Conservation (phyloP, 2,329 filamentous ascomycete species). For the Pseudopyricularia cyperi region DNA sequence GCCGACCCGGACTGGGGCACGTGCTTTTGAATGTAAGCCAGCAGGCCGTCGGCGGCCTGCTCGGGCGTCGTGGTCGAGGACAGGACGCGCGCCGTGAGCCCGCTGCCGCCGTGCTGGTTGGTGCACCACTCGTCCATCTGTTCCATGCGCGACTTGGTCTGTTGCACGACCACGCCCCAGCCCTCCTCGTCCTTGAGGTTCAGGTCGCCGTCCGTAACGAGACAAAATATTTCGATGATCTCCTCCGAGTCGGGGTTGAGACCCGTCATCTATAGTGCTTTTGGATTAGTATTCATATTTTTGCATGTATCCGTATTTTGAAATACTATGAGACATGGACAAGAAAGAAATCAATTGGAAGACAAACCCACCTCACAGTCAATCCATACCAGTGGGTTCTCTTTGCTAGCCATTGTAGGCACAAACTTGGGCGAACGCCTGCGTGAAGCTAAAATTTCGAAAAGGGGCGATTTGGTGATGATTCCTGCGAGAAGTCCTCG, state of each 20-base stretch:
- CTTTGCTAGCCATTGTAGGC: slow-evolving; percentile 10
- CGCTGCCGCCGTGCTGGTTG: slow-evolving; percentile 64
- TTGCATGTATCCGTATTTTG: background rate
- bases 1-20: slow-evolving; percentile 55
- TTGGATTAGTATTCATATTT: background rate
- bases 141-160: slow-evolving; percentile 54
- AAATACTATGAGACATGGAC: background rate
- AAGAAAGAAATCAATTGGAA: too few relatives aligned
- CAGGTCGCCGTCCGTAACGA: slow-evolving; percentile 73
- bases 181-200: slow-evolving; percentile 62
- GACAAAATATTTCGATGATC: slow-evolving; percentile 85
- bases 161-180: slow-evolving; percentile 71
- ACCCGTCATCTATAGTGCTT: slow-evolving; percentile 68
- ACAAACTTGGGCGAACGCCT: background rate
- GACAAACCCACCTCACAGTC: slow-evolving; percentile 42
- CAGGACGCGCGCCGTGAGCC: slow-evolving; percentile 65
- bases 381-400: slow-evolving; percentile 71
- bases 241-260: slow-evolving; percentile 65
- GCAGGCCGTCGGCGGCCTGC: slow-evolving; percentile 57
- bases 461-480: background rate
- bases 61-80: slow-evolving; percentile 59
- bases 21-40: slow-evolving; percentile 63
- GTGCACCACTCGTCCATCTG: slow-evolving; percentile 86
- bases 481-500: background rate
- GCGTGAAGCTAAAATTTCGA: background rate